A percentile compares a stretch with the other conserved stretches of the same genome.
phyloP scores from a whole-genome alignment of 139 green algal genomes.

The Mesostigma viride region DNA sequence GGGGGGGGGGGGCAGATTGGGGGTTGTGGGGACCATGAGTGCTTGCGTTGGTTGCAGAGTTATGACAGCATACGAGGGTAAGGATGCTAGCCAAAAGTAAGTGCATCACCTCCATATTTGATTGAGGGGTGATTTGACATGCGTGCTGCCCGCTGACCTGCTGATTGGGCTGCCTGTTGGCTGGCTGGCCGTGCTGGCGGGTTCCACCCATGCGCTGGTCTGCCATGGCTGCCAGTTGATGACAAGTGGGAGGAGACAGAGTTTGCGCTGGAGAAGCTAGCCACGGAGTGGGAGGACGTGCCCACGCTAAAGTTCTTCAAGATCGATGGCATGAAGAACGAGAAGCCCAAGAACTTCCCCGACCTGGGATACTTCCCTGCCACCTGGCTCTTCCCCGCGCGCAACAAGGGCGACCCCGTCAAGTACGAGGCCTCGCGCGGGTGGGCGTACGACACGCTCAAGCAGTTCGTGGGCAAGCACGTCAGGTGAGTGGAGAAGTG shows the following conservation, averaged over 20 bases:
- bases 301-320: neutral
- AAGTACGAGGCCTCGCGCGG: conserved; percentile 18
- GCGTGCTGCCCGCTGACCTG: no score
- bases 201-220: no score
- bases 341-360: conserved; percentile 16
- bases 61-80: no score
- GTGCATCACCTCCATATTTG: no score
- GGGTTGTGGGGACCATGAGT: no score
- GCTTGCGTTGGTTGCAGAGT: no score
- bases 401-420: conserved; percentile 12
- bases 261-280: conserved; percentile 2
- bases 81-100: no score
- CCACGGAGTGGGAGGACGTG: conserved; percentile 4
- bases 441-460: neutral
- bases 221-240: no score
- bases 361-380: conserved; percentile 24
- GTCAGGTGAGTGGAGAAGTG: neutral
- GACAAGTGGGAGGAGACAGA: conserved; percentile 17
- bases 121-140: no score
- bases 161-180: no score
- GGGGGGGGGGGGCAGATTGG: no score
- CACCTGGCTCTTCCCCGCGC: conserved; percentile 14
- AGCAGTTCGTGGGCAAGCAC: neutral
- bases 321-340: conserved; percentile 25
- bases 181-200: no score